phyloP scores from a whole-genome alignment of 2,329 filamentous ascomycete species.

The Fusarium sp. region DNA sequence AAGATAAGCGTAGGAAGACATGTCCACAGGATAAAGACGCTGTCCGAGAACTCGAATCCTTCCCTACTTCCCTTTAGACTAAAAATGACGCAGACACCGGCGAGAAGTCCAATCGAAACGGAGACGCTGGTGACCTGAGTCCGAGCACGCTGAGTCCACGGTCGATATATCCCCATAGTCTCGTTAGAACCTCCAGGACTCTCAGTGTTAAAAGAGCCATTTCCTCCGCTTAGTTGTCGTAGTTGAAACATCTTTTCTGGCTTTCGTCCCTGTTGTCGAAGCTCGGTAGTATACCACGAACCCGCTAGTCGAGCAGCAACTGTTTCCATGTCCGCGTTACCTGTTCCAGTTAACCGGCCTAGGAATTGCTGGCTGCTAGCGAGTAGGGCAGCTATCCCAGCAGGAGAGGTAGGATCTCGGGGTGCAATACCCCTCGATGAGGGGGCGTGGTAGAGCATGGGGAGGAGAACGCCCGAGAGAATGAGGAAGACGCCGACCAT shows the following conservation, averaged over 20 bases:
- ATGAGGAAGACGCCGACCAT: constrained; percentile 42
- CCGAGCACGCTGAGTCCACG: constrained; percentile 40
- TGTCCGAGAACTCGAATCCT: constrained; percentile 35
- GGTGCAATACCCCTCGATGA: constrained; percentile 42
- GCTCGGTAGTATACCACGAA: constrained; percentile 45
- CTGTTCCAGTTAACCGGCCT: constrained; percentile 38
- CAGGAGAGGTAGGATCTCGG: constrained; percentile 45
- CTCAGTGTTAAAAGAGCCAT: constrained; percentile 22
- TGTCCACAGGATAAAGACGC: constrained; percentile 42
- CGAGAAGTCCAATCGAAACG: constrained; percentile 31
- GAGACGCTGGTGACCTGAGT: constrained; percentile 28
- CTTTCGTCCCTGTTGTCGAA: constrained; percentile 37
- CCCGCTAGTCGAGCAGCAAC: constrained; percentile 40
- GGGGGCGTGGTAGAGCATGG: constrained; percentile 45
- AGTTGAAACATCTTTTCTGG: constrained; percentile 43
- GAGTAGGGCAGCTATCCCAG: constrained; percentile 42
- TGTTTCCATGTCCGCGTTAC: constrained; percentile 37
- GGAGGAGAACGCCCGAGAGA: constrained; percentile 30
- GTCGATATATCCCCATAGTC: constrained; percentile 36
- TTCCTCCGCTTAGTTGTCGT: constrained; percentile 39
- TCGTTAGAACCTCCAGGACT: constrained; percentile 19
- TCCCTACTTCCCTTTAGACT: constrained; percentile 30
- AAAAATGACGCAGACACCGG: constrained; percentile 38
- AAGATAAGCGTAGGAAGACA: constrained; percentile 44
- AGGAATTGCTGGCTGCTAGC: constrained; percentile 42